Conservation (phyloP, 768 basidiomycete genomes). For the Terana coerulea region DNA sequence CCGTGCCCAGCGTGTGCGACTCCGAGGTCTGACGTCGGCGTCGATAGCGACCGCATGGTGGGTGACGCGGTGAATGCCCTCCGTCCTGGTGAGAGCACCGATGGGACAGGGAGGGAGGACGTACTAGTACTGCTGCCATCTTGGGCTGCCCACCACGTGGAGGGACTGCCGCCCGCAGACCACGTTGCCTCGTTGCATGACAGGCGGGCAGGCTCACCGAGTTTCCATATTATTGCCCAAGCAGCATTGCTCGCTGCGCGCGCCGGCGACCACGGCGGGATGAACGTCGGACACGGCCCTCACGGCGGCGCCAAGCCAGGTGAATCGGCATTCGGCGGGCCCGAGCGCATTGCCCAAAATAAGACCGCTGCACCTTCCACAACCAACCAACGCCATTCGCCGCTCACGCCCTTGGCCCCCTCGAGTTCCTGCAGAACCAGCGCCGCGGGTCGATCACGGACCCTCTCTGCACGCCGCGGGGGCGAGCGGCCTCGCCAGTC, state of each 20-base stretch:
- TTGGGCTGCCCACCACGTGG: slow-evolving; percentile 7
- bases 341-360: slow-evolving; percentile 21
- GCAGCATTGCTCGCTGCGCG: slow-evolving; percentile 11
- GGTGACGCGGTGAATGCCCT: too few species aligned
- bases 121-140: slow-evolving; percentile 1
- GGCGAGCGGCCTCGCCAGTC: slow-evolving; percentile 21
- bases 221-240: slow-evolving; percentile 12
- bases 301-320: slow-evolving; percentile 4
- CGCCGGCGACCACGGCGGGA: slow-evolving; percentile 14
- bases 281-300: slow-evolving; percentile 6
- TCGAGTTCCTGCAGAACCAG: slow-evolving; percentile 77
- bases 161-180: slow-evolving; percentile 13
- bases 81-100: too few species aligned
- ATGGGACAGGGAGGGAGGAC: neutral
- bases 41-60: too few species aligned
- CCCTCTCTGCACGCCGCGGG: slow-evolving; percentile 70
- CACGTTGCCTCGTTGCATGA: slow-evolving; percentile 13
- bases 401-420: slow-evolving; percentile 61
- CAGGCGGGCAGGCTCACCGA: slow-evolving; percentile 13
- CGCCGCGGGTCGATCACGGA: slow-evolving; percentile 83
- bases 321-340: slow-evolving; percentile 17
- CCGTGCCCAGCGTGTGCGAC: too few species aligned
- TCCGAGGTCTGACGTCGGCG: too few species aligned
- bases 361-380: slow-evolving; percentile 27
- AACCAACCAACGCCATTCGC: slow-evolving; percentile 39